Base-by-base conservation (phyloP, 495 filamentous ascomycete genomes). In the Trichodelitschia bisporula region DNA sequence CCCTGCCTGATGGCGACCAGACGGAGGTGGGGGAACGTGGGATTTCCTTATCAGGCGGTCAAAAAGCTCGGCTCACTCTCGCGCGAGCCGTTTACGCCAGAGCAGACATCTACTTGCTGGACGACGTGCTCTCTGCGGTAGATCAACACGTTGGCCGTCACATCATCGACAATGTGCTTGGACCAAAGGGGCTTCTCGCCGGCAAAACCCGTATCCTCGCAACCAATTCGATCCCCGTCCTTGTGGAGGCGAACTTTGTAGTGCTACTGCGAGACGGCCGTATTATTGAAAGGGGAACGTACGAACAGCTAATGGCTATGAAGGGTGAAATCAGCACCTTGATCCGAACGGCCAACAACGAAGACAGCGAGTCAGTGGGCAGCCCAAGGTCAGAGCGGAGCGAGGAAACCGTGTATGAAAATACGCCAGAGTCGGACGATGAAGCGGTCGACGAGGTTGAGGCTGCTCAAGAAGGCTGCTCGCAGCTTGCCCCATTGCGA, bases 61-160 rank as follows among this genome's bases (percentile, higher is more conserved):
- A 99, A 50, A 95, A 89, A 53, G 86, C 89, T 33, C 71, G 89
- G 11, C 58, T 99, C 41, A 86, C 82, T n/a, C 59, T 99, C 31
- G 89, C 89, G 10, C 62, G 89, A 45, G 89, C 89, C 28, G 89
- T 99, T 2, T 99, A 99, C 47, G 84, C 89, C 33, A 66, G 89
- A 38, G 78, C 86, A n/a, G 89, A 99, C 52, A 66, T 99, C 34
- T 99, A 95, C 40, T 55, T 99, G 9, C 57, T 99, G 4, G 89
- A 99, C 42, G 89, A 99, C 47, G 71, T 77, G 35, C 58, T 99
- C 13, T 93, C 84, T 15, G 86, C 89, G 1, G 89, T 99, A 12
- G 89, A 99, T 51, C 86, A 91, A 38, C 89, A 99, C 46, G 89
- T 99, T 32, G 89, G 89, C 19, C 63, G 79, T 32, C 89, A 95